These are phyloP conservation scores for Gossypium anomalum DNA, from an alignment of 345 rosid genomes.

Conservation along the genomic window DNA sequence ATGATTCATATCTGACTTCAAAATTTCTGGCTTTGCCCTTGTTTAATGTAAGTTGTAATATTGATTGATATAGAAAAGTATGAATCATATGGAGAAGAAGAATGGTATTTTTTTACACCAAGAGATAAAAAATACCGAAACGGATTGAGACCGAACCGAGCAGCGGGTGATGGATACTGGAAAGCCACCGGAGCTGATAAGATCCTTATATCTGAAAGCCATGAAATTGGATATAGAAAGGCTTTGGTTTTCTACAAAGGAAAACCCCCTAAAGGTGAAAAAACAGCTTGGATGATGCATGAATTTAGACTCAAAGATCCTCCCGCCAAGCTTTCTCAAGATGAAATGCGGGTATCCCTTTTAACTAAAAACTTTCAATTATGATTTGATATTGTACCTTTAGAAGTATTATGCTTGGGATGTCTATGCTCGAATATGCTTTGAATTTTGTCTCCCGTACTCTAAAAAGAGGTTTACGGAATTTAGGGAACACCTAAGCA, in stretches of 20 bases:
- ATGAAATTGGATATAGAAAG: not conserved
- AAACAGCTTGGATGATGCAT: not conserved
- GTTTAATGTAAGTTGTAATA: too few species aligned
- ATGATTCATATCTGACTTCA: too few species aligned
- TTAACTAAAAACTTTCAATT: not conserved
- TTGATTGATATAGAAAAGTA: too few species aligned
- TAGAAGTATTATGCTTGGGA: too few species aligned
- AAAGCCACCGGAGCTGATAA: conserved; percentile 5
- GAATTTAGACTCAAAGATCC: not conserved
- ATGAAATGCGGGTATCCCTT: not conserved
- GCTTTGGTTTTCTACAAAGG: not conserved
- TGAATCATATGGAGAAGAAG: not conserved
- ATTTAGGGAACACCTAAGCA: too few species aligned
- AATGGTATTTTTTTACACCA: conserved; percentile 6
- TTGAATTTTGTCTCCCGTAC: too few species aligned
- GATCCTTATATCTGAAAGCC: not conserved
- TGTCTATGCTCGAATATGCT: too few species aligned
- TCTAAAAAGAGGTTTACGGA: too few species aligned
- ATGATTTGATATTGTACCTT: too few species aligned
- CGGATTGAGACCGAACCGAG: not conserved
- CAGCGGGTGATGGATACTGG: conserved; percentile 5
- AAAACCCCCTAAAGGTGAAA: not conserved
- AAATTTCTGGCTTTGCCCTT: too few species aligned
- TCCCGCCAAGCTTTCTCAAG: not conserved
- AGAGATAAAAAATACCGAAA: conserved; percentile 6